Conservation (phyloP, 139 green algal genomes). For the Pleodorina starrii region DNA sequence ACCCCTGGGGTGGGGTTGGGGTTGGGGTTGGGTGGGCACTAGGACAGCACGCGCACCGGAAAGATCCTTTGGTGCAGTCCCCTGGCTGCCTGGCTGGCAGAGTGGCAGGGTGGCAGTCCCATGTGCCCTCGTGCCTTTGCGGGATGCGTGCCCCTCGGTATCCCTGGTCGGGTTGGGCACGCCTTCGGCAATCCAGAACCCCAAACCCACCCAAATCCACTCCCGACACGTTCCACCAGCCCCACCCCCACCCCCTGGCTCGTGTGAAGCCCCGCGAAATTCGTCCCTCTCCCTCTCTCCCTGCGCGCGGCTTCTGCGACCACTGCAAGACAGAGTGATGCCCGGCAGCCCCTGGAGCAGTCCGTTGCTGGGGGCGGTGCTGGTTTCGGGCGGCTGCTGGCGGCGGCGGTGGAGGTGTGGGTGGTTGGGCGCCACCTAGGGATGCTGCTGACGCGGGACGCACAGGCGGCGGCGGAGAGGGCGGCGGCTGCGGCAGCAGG, state of each 20-base stretch:
- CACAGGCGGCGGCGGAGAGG: neutral
- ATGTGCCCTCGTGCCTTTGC: no score
- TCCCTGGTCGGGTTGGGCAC: neutral
- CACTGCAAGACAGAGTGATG: constrained; percentile 9
- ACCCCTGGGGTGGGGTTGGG: no score
- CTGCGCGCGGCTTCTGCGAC: neutral
- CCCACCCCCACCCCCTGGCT: neutral
- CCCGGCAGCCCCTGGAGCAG: neutral
- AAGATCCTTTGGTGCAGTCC: no score
- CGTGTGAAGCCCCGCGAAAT: no score
- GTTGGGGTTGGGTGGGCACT: no score
- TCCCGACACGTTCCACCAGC: neutral
- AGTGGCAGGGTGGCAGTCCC: no score
- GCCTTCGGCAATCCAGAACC: neutral
- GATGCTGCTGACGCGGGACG: constrained; percentile 32
- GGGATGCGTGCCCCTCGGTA: neutral
- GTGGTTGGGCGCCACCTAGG: constrained; percentile 51
- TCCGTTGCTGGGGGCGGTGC: constrained; percentile 37
- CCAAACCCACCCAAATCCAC: neutral
- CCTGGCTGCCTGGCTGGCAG: no score
- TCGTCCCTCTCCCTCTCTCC: neutral
- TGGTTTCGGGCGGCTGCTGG: constrained; percentile 54
- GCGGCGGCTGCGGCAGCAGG: neutral
- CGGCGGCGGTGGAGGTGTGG: constrained; percentile 68
- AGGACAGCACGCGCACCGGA: no score